These are phyloP conservation scores for Coemansia sp. DNA, from an alignment of 192 early-diverging fungal species.

Conservation along the genomic window DNA sequence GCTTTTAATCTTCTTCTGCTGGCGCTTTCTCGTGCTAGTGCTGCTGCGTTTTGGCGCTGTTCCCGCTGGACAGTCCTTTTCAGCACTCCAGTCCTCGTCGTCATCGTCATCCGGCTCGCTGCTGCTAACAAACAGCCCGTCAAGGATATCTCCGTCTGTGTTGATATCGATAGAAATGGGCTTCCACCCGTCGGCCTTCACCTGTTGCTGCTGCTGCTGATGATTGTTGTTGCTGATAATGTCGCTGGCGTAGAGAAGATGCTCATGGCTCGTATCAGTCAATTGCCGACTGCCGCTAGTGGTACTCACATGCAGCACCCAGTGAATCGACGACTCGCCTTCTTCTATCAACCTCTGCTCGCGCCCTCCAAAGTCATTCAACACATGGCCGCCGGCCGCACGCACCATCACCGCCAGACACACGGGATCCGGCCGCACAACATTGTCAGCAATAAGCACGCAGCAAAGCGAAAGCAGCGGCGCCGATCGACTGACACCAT, in stretches of 20 bases:
- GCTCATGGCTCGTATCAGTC: background rate
- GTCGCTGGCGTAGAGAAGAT: background rate
- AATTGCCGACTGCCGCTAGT: background rate
- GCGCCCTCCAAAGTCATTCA: conserved; percentile 31
- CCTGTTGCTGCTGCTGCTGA: background rate
- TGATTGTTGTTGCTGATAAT: too few species aligned
- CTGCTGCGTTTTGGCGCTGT: background rate
- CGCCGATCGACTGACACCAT: background rate
- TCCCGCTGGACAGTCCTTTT: background rate
- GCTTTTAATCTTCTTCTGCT: conserved; percentile 1
- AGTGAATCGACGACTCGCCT: background rate
- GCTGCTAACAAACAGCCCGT: conserved; percentile 26
- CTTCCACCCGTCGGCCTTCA: background rate
- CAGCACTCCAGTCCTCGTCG: conserved; percentile 43
- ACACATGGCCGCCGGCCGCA: conserved; percentile 33
- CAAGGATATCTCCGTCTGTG: background rate
- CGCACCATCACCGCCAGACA: conserved; percentile 20
- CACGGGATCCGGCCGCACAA: conserved; percentile 18
- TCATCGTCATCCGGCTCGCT: conserved; percentile 44
- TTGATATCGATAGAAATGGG: background rate
- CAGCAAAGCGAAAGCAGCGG: conserved; percentile 21
- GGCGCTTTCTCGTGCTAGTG: conserved; percentile 4
- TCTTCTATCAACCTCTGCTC: conserved; percentile 14
- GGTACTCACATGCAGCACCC: background rate
- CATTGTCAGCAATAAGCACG: conserved; percentile 14